Evolutionary conservation across 1,139 yeast species (phyloP), one percentile per base, ranked within the genome.

Genomic region (Kodamaea fungicola): DNA sequence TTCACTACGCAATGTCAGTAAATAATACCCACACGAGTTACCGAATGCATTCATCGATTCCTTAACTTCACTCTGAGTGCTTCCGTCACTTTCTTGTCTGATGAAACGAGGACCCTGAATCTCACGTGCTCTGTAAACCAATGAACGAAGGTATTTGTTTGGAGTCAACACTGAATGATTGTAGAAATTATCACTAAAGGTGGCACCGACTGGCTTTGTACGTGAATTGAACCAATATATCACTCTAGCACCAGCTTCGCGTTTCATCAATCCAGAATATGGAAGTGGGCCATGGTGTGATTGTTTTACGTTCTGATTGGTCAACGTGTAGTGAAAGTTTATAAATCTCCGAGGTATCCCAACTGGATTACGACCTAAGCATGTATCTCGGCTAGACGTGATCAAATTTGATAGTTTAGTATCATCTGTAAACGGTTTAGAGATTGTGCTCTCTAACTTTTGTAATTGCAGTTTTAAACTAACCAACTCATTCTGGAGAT

Each of bases 181-280:
- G 33, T 40, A 36, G 33, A 42, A 40, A 9, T 44, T 32, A 21
- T 37, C 36, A 16, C 39, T 37, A 19, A 39, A 31, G 30, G 36
- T 28, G 30, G 28, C 27, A 12, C 34, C 43, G 10, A 34, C 24
- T 12, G 28, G 10, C 30, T 30, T 25, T 13, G 33, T 28, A 19
- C 33, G 34, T 9, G 38, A 38, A n/a, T 35, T 36, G 29, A 36
- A 36, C 27, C 43, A 41, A 44, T 50, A 51, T 8, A 52, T 40
- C 8, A 50, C 31, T 12, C 40, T 31, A 2, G 46, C 42, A 2
- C 57, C 56, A 2, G 50, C 44, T 12, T 54, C 58, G 31, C 52
- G 34, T 29, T 50, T 42, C 52, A 52, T 49, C 13, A 52, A 36
- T 7, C 38, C 34, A 24, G 47, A 29, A 22, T 50, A 44, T 2